Conservation (phyloP, 1,284 basidiomycete species). For the Microbotryum saponariae region DNA sequence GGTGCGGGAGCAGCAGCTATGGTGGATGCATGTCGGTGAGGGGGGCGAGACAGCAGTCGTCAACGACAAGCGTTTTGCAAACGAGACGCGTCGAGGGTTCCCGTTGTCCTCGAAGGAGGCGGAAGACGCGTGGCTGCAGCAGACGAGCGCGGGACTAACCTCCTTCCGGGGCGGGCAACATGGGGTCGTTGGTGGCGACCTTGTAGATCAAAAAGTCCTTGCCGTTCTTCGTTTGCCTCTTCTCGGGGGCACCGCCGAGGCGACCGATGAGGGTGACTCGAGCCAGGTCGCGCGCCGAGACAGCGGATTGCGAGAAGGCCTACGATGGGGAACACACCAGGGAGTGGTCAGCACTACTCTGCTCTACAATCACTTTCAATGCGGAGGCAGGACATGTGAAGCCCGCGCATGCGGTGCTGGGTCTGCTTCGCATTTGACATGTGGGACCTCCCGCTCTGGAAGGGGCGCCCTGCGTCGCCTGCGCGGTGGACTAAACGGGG, state of each 20-base stretch:
- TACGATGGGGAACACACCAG: constrained; percentile 37
- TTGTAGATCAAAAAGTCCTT: constrained; percentile 52
- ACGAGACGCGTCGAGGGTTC: no score
- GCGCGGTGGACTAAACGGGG: not conserved
- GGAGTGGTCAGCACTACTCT: not conserved
- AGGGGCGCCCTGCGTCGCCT: not conserved
- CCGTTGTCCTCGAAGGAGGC: no score
- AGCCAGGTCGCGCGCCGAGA: constrained; percentile 45
- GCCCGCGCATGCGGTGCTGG: no score
- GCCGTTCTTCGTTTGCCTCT: constrained; percentile 58
- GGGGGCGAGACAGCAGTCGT: not conserved
- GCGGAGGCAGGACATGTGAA: not conserved
- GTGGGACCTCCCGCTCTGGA: no score
- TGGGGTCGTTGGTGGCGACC: constrained; percentile 33
- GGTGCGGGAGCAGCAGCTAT: constrained; percentile 23
- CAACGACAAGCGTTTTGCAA: no score
- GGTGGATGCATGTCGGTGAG: not conserved
- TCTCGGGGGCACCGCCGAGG: constrained; percentile 60
- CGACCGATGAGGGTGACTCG: constrained; percentile 68
- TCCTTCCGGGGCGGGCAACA: constrained; percentile 29
- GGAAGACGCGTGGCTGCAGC: not conserved
- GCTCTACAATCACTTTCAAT: not conserved
- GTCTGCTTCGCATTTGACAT: no score
- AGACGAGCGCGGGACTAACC: constrained; percentile 45
- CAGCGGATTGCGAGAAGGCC: constrained; percentile 59